Base-by-base conservation (phyloP, 2,329 filamentous ascomycete genomes). In the Aspergillus japonicus region DNA sequence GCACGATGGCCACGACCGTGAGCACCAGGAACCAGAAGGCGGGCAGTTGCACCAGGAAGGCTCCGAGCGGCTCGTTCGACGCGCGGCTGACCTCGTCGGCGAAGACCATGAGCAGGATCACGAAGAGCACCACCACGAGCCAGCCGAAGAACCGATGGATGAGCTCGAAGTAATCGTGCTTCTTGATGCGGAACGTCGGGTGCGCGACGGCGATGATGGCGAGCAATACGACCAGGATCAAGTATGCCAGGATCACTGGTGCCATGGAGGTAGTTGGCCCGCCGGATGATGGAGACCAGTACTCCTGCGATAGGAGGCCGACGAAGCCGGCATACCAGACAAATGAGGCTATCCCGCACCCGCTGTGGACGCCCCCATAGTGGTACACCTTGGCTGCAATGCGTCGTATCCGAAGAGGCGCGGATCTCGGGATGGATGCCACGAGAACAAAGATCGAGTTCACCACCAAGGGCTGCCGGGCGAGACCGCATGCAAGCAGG, bases 121-220 rank as follows among this genome's bases (percentile, higher is more conserved):
- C 89, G 69, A 92, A 87, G 33, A 91, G 75, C 1, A 75, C 79
- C 5, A 92, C 78, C 10, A 85, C 80, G 11, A 82, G 79, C 89
- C 89, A 92, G n/a, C 89, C 89, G 5, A 83, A 83, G 72, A 89
- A 92, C 51, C 89, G 87, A 74, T 92, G 90, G 50, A 83, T 83
- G 51, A 84, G 75, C 76, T 92, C 90, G 70, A 91, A 92, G 58
- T 82, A 73, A 73, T 92, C 84, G 77, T 92, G 89, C 62, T 82
- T 80, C 50, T 79, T 82, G 65, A 81, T 79, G 23, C 90, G 85
- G 65, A 92, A 80, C 10, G 73, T 71, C 3, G 90, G 89, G 71
- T 88, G 83, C 2, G 90, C 87, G 54, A 86, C 83, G 50, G 78
- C 75, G 54, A 89, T 80, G 68, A 92, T 88, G 44, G 78, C 68